Evolutionary conservation across 257 asterid species (phyloP), one percentile per base, ranked within the genome.

Genomic region (Oldenlandia corymbosa): DNA sequence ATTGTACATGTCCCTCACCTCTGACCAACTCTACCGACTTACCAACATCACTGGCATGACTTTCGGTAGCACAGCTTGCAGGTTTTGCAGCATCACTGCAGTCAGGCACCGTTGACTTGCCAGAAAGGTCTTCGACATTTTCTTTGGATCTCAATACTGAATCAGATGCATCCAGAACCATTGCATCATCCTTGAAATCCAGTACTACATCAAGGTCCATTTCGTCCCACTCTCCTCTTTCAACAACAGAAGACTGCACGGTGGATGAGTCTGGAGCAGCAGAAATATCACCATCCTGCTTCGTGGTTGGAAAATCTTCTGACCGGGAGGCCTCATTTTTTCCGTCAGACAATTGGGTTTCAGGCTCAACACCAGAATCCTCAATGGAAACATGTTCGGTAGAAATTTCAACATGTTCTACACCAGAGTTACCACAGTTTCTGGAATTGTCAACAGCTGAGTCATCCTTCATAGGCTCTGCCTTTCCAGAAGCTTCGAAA

Each of bases 191-290:
- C 42, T 69, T 71, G 64, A 78, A 63, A 74, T 73, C 80, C 64
- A 80, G 51, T 49, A 71, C 82, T 45, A 46, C 73, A 66, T 74
- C 80, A 55, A 83, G 69, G 54, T 80, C 81, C 76, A 75, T 70
- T 57, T 46, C 85, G 60, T 43, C 55, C 64, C 68, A 68, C 63
- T 83, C 86, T 64, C 65, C 83, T 32, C 59, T 61, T 58, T 58
- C 86, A 73, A 49, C 39, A 60, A 41, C 78, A 47, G 64, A 45
- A 58, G 76, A 58, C 61, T 65, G 76, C 48, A 62, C 80, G 10
- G 45, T 32, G 42, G 77, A 48, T 43, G 79, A 63, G 46, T 70
- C 78, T 23, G 64, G 34, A 73, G 48, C 76, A 71, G 66, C 60
- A 66, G 30, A 70, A 26, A 45, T 41, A 73, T 49, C 66, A 57